These are phyloP conservation scores for Podospora pseudopauciseta DNA, from an alignment of 495 filamentous ascomycete genomes.

Conservation along the genomic window DNA sequence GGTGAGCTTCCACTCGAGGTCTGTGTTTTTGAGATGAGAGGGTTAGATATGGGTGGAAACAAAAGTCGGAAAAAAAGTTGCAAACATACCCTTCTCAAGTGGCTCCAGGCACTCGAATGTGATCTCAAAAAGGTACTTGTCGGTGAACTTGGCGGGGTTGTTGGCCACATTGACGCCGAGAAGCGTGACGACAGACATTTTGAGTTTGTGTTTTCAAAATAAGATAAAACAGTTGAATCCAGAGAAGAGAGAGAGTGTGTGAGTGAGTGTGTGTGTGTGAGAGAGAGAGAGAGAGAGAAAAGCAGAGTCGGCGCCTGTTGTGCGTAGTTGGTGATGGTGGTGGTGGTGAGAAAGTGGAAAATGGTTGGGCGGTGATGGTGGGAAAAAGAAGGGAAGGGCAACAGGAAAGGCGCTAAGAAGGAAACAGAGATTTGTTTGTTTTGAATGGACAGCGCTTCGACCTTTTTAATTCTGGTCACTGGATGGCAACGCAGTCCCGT, in stretches of 20 bases:
- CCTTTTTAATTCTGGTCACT: neutral
- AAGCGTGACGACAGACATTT: slow-evolving; percentile 94
- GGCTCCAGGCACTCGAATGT: slow-evolving; percentile 94
- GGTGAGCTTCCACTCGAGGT: slow-evolving; percentile 98
- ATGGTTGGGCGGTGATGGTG: neutral
- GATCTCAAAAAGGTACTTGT: slow-evolving; percentile 93
- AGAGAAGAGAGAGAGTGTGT: neutral
- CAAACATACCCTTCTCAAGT: slow-evolving; percentile 73
- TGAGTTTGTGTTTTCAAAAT: slow-evolving; percentile 29
- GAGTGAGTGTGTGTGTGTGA: too few species aligned
- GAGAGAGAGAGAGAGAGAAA: neutral
- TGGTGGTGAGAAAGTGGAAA: neutral
- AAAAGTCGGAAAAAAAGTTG: neutral
- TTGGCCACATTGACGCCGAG: slow-evolving; percentile 92
- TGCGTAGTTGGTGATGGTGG: neutral
- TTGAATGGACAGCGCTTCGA: neutral
- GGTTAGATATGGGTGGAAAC: neutral
- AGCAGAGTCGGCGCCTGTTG: neutral
- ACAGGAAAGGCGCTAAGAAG: neutral
- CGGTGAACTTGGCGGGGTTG: slow-evolving; percentile 88
- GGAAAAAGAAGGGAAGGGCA: neutral
- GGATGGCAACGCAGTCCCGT: neutral
- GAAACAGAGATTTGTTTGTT: slow-evolving; percentile 10
- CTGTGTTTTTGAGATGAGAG: slow-evolving; percentile 41
- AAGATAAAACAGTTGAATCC: neutral